Evolutionary conservation across 345 rosid species (phyloP).

Genomic region (Garcia nutans): DNA sequence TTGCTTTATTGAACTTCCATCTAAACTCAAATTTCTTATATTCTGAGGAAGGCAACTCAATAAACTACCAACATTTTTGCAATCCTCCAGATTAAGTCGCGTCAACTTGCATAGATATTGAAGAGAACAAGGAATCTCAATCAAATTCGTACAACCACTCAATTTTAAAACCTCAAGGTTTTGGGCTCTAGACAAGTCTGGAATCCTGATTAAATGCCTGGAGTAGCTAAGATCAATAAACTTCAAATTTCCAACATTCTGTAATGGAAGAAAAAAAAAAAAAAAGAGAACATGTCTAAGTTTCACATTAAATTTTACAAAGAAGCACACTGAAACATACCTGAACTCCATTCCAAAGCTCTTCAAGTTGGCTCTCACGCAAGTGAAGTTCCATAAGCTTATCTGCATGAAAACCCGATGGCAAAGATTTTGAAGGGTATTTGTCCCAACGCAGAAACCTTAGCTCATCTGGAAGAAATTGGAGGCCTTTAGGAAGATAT

Average conservation of each 20-base stretch:
- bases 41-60: not conserved
- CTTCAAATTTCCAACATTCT: conserved; percentile 15
- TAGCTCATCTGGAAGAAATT: conserved; percentile 7
- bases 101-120: not conserved
- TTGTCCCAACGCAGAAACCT: not conserved
- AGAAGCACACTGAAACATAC: not conserved
- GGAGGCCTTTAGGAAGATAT: not conserved
- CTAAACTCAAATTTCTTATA: not conserved
- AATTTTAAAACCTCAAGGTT: not conserved
- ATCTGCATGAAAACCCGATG: not conserved
- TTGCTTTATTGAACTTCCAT: not conserved
- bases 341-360: conserved; percentile 5
- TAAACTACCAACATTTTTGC: not conserved
- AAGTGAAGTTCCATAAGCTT: not conserved
- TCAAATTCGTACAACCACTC: not conserved
- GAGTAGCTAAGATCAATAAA: not conserved
- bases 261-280: not conserved
- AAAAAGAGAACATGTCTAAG: not conserved
- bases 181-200: not conserved
- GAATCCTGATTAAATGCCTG: not conserved
- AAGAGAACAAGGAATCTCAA: conserved; percentile 3
- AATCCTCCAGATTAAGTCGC: not conserved
- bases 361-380: conserved; percentile 1
- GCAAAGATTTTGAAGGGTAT: conserved; percentile 5
- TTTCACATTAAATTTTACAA: not conserved